These are phyloP conservation scores for Leptographium galeiforme DNA, from an alignment of 2,329 filamentous ascomycete species.

Conservation along the genomic window DNA sequence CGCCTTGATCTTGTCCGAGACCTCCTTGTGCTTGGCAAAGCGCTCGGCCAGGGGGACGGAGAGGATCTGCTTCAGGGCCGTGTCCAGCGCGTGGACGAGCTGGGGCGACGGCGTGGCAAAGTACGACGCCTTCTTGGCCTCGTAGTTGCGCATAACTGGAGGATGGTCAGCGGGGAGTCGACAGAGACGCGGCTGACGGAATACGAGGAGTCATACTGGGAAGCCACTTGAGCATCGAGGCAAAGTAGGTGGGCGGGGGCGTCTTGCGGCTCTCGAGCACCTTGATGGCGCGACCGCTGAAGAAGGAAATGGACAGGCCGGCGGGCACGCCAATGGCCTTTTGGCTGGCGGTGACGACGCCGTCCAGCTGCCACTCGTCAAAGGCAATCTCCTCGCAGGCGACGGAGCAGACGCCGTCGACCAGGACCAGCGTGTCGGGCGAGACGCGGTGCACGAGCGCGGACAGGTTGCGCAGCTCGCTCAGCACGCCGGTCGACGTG, in stretches of 20 bases:
- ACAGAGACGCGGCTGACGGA: background rate
- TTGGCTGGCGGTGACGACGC: conserved; percentile 84
- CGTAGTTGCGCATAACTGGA: conserved; percentile 94
- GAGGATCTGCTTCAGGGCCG: conserved; percentile 73
- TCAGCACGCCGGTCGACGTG: conserved; percentile 90
- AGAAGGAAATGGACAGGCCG: conserved; percentile 87
- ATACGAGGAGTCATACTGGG: conserved; percentile 46
- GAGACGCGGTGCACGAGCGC: conserved; percentile 76
- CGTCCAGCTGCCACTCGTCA: conserved; percentile 87
- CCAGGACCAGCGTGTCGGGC: conserved; percentile 79
- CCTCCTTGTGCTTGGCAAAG: conserved; percentile 67
- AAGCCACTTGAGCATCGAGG: conserved; percentile 92
- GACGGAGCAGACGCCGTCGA: conserved; percentile 95
- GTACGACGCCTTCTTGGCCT: conserved; percentile 93
- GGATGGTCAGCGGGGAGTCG: background rate
- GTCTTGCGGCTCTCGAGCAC: conserved; percentile 68
- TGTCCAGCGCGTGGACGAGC: conserved; percentile 84
- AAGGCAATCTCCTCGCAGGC: conserved; percentile 93
- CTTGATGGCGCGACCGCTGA: conserved; percentile 76
- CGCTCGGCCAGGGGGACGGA: conserved; percentile 66
- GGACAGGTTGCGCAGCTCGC: conserved; percentile 72
- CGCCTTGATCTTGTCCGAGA: conserved; percentile 78
- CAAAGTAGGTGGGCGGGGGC: conserved; percentile 80
- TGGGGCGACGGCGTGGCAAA: conserved; percentile 95
- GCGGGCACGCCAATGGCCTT: conserved; percentile 96